A percentile compares a stretch with the other conserved stretches of the same genome.
These are phyloP conservation scores for Tricholoma terreum DNA, from an alignment of 768 basidiomycete species.

Conservation along the genomic window DNA sequence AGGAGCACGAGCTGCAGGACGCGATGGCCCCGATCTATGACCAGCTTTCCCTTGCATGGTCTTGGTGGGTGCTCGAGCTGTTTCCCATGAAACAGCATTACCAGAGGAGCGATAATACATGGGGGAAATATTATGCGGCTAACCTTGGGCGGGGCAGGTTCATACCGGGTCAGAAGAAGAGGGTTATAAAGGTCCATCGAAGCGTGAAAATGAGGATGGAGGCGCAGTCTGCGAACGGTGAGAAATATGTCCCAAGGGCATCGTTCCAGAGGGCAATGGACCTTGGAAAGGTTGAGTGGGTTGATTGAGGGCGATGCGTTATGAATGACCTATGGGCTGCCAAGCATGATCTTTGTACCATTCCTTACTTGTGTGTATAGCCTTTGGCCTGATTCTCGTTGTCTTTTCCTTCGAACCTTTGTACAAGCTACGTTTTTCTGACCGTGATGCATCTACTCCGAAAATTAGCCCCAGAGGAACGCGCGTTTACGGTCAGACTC, in stretches of 20 bases:
- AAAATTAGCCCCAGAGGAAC: too few relatives aligned
- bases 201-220: constrained; percentile 54
- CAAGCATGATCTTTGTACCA: too few relatives aligned
- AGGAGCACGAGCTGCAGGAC: constrained; percentile 63
- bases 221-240: constrained; percentile 38
- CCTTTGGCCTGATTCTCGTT: too few relatives aligned
- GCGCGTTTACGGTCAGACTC: too few relatives aligned
- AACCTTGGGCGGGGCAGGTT: constrained; percentile 36
- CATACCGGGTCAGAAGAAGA: constrained; percentile 39
- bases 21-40: constrained; percentile 57
- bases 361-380: too few relatives aligned
- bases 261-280: constrained; percentile 10
- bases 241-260: constrained; percentile 26
- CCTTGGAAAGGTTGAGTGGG: constrained; percentile 12
- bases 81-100: constrained; percentile 42
- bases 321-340: too few relatives aligned
- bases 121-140: constrained; percentile 35
- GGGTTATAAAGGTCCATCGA: constrained; percentile 47
- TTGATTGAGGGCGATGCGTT: constrained; percentile 6
- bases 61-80: constrained; percentile 72
- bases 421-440: too few relatives aligned
- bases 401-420: too few relatives aligned
- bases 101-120: constrained; percentile 35
- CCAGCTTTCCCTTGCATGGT: constrained; percentile 41
- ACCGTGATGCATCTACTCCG: too few relatives aligned